Base-by-base conservation (phyloP, 352 stramenopile species). In the Saprolegnia parasitica region DNA sequence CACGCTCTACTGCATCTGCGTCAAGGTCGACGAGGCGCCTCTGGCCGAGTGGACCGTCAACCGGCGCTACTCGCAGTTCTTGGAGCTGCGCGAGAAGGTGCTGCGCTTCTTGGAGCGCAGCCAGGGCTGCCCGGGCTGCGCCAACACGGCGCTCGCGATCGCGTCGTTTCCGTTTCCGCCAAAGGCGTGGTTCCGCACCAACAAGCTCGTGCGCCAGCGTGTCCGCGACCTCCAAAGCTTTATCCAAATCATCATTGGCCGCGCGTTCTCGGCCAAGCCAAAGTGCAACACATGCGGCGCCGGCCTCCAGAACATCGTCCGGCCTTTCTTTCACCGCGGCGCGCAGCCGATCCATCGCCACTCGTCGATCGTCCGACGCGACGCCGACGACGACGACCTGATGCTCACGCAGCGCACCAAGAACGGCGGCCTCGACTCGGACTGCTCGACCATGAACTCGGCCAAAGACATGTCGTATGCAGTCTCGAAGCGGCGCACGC, bases 21-120 rank as follows among this genome's bases (percentile, higher is more conserved):
- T 91, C 79, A 71, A 77, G 26, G 86, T 93, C 67, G 84, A 93
- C 72, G 84, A 85, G 45, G 89, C 82, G 18, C 40, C 50, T 3
- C 75, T 76, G 54, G 81, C 91, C 67, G 86, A 93, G 65, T 93
- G 86, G 86, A 90, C 84, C 0, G 84, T 93, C 46, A 93, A 93
- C 71, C 84, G 86, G 26, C 86, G 86, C 55, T 93, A 93, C 74
- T 93, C 86, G 67, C 86, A 93, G 77, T 93, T 93, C 73, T 78
- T 92, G 67, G 79, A 88, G 77, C 72, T 93, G 56, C 75, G 89
- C 63, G 71, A 75, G 26, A 76, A 76, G 61, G 73, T 91, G 0
- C 50, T 65, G 40, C 71, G 74, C 60, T 64, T 42, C 23, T 74
- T 73, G 26, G 67, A 76, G 54, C 67, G 75, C 24, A 75, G 5